Percentiles rank a stretch among this genome's conserved stretches.
phyloP scores from a whole-genome alignment of 140 eudicot species.

The Bidens hawaiensis region DNA sequence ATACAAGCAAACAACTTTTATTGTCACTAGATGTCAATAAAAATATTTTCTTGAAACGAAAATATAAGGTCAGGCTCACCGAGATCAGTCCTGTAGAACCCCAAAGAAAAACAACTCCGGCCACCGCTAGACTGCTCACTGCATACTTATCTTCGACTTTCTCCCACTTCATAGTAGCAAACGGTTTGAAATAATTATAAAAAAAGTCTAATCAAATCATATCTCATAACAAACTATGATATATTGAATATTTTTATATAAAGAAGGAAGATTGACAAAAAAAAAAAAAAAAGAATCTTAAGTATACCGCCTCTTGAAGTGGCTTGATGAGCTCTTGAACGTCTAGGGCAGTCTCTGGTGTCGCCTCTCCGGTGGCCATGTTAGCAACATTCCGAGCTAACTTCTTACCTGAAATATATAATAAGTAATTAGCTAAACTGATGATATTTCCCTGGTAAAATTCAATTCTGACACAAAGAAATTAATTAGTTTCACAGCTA shows the following conservation, averaged over 20 bases:
- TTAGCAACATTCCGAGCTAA: conserved; percentile 70
- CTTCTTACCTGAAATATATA: conserved; percentile 55
- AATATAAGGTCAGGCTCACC: conserved; percentile 31
- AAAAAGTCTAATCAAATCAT: too few relatives aligned
- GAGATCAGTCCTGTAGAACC: conserved; percentile 82
- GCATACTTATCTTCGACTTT: conserved; percentile 96
- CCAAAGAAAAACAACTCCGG: conserved; percentile 56
- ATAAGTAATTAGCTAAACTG: not conserved
- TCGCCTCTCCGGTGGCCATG: conserved; percentile 81
- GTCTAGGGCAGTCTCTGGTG: conserved; percentile 44
- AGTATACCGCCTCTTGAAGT: conserved; percentile 62
- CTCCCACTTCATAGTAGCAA: too few relatives aligned
- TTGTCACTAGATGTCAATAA: too few relatives aligned
- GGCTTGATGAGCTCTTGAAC: conserved; percentile 59
- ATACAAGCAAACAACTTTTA: too few relatives aligned
- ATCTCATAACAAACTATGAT: too few relatives aligned
- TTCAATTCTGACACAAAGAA: not conserved
- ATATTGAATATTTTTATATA: too few relatives aligned
- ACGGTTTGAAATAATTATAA: too few relatives aligned
- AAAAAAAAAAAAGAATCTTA: not conserved
- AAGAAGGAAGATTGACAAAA: too few relatives aligned
- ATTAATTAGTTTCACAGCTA: too few relatives aligned
- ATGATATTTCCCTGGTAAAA: not conserved
- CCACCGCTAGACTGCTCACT: conserved; percentile 71
- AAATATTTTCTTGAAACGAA: too few relatives aligned